Conservation (phyloP, 208 protist genomes). For the Leishmania tarentolae region DNA sequence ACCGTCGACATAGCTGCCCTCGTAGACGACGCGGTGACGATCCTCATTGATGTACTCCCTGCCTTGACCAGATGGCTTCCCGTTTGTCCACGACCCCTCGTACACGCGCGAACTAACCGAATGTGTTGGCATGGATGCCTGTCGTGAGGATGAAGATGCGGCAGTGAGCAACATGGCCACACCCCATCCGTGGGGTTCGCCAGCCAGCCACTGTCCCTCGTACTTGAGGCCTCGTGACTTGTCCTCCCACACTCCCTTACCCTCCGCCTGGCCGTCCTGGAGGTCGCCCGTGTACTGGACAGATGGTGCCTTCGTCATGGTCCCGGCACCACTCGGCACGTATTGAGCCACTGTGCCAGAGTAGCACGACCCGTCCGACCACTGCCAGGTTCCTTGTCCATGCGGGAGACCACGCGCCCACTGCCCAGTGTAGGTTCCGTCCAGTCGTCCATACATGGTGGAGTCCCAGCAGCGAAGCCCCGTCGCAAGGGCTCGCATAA, state of each 20-base stretch:
- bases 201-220: slow-evolving; percentile 60
- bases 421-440: slow-evolving; percentile 66
- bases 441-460: slow-evolving; percentile 33
- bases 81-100: slow-evolving; percentile 60
- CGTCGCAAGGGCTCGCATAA: slow-evolving; percentile 2
- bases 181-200: slow-evolving; percentile 68
- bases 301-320: slow-evolving; percentile 26
- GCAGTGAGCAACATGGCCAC: slow-evolving; percentile 12
- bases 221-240: slow-evolving; percentile 39
- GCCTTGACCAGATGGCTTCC: slow-evolving; percentile 49
- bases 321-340: slow-evolving; percentile 57
- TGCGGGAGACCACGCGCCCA: slow-evolving; percentile 67
- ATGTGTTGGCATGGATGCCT: no score
- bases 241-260: slow-evolving; percentile 46
- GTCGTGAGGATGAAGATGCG: neutral
- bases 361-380: slow-evolving; percentile 70
- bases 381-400: slow-evolving; percentile 65
- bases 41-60: slow-evolving; percentile 13
- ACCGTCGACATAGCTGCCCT: slow-evolving; percentile 63
- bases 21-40: slow-evolving; percentile 40
- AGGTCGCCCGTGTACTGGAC: slow-evolving; percentile 70
- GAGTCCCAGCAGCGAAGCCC: slow-evolving; percentile 24
- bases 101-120: slow-evolving; percentile 30
- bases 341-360: slow-evolving; percentile 43
- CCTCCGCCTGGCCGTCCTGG: slow-evolving; percentile 44